A percentile compares a stretch with the other conserved stretches of the same genome.
Evolutionary conservation across 1,284 basidiomycete species (phyloP).

Genomic region (Wolfiporia cocos): DNA sequence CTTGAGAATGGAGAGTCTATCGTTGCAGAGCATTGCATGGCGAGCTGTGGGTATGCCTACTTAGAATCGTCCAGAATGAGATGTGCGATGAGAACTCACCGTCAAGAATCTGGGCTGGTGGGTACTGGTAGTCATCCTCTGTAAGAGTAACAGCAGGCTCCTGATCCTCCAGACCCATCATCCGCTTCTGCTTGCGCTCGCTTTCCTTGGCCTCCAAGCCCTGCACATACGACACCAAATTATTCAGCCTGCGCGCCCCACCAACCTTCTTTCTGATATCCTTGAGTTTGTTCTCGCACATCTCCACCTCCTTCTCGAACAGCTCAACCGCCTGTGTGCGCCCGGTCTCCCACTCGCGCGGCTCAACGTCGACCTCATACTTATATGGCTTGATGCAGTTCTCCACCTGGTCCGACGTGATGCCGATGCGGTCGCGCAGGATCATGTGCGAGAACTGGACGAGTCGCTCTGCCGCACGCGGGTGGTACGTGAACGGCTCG

Average conservation of each 20-base stretch:
- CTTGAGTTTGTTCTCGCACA: slow-evolving; percentile 84
- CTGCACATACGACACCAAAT: slow-evolving; percentile 79
- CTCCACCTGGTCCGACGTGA: slow-evolving; percentile 97
- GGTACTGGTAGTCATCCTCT: slow-evolving; percentile 66
- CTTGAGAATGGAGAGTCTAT: slow-evolving; percentile 79
- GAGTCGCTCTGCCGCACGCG: slow-evolving; percentile 82
- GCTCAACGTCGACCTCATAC: slow-evolving; percentile 91
- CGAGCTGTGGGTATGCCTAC: slow-evolving; percentile 54
- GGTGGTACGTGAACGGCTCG: slow-evolving; percentile 93
- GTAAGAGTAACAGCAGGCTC: slow-evolving; percentile 37
- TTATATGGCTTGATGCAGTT: slow-evolving; percentile 99
- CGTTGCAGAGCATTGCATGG: slow-evolving; percentile 84
- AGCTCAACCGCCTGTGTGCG: slow-evolving; percentile 69
- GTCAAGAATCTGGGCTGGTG: slow-evolving; percentile 85
- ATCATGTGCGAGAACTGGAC: slow-evolving; percentile 91
- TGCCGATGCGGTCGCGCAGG: slow-evolving; percentile 83
- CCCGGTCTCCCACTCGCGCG: slow-evolving; percentile 88
- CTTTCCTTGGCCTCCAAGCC: slow-evolving; percentile 79
- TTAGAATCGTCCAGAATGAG: not conserved
- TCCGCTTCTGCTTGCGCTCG: slow-evolving; percentile 52
- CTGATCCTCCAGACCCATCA: slow-evolving; percentile 35
- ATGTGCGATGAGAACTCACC: slow-evolving; percentile 43
- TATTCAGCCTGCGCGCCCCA: slow-evolving; percentile 72
- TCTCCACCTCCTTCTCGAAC: slow-evolving; percentile 77
- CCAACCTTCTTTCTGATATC: slow-evolving; percentile 87